Evolutionary conservation across 768 basidiomycete genomes (phyloP).

Genomic region (Tulasnella sp.): DNA sequence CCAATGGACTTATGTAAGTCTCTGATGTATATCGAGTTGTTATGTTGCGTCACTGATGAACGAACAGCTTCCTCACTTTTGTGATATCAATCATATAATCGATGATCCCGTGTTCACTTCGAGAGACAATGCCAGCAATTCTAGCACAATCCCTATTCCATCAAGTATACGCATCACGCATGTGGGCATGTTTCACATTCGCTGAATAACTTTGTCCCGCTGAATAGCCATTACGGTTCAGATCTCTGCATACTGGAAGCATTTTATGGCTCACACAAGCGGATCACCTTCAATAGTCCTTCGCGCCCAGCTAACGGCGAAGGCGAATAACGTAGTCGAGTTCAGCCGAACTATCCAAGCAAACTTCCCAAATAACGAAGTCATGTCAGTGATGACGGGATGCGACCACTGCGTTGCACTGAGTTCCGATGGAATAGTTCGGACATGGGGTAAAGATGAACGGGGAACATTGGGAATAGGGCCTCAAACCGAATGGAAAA

Average conservation of each 20-base stretch:
- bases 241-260: slow-evolving; percentile 73
- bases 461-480: no score
- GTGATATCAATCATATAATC: slow-evolving; percentile 43
- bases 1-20: slow-evolving; percentile 58
- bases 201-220: not conserved
- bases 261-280: slow-evolving; percentile 75
- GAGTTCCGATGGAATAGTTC: no score
- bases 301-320: slow-evolving; percentile 37
- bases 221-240: slow-evolving; percentile 6
- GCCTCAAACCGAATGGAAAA: no score
- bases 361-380: slow-evolving; percentile 54
- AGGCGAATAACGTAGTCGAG: slow-evolving; percentile 33
- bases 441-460: no score
- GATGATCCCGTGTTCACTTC: slow-evolving; percentile 33
- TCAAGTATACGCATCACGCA: no score
- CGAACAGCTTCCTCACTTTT: slow-evolving; percentile 59
- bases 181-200: slow-evolving; percentile 40
- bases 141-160: no score
- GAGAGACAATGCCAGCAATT: slow-evolving; percentile 14
- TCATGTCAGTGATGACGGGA: slow-evolving; percentile 86
- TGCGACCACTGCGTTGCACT: no score
- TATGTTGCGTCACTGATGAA: no score
- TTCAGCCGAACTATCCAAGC: slow-evolving; percentile 38
- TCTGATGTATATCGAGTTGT: no score
- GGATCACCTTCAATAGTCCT: slow-evolving; percentile 66